phyloP scores from a whole-genome alignment of 306 rosid genomes.

The Oemleria cerasiformis region DNA sequence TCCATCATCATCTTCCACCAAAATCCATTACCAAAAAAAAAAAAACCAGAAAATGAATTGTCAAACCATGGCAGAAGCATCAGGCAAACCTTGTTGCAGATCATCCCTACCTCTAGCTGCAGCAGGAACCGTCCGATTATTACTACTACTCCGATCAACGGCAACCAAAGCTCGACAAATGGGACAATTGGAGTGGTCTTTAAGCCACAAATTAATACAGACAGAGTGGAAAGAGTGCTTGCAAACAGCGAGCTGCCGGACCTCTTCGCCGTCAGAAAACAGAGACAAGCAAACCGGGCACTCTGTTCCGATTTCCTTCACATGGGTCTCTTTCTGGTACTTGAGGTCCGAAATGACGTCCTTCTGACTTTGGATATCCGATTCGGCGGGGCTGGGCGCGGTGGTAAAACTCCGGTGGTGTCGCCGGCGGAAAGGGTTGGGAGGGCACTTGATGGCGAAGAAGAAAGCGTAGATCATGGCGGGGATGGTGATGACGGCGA shows the following conservation, averaged over 20 bases:
- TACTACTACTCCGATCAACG: conserved; percentile 19
- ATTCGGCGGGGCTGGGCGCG: conserved; percentile 8
- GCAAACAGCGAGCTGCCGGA: conserved; percentile 55
- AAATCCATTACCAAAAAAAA: not conserved
- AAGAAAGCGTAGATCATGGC: conserved; percentile 64
- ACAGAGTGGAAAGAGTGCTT: conserved; percentile 64
- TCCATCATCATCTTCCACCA: conserved; percentile 5
- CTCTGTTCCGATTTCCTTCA: conserved; percentile 51
- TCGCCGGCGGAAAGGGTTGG: conserved; percentile 27
- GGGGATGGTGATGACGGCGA: conserved; percentile 74
- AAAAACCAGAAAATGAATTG: not conserved
- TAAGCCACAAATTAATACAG: conserved; percentile 71
- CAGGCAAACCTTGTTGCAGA: conserved; percentile 39
- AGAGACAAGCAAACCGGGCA: conserved; percentile 76
- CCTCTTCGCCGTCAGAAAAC: conserved; percentile 61
- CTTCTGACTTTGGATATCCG: not conserved
- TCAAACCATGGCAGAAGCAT: conserved; percentile 50
- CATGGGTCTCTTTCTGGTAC: conserved; percentile 41
- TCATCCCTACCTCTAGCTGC: conserved; percentile 26
- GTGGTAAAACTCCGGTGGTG: conserved; percentile 26
- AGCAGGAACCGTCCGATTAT: conserved; percentile 15
- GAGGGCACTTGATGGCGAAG: conserved; percentile 64
- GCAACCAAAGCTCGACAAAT: conserved; percentile 59
- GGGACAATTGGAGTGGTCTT: conserved; percentile 63
- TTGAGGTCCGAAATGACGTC: conserved; percentile 33